Evolutionary conservation across 2,329 filamentous ascomycete genomes (phyloP), one percentile per base, ranked within the genome.

Genomic region (Alternaria triticina): DNA sequence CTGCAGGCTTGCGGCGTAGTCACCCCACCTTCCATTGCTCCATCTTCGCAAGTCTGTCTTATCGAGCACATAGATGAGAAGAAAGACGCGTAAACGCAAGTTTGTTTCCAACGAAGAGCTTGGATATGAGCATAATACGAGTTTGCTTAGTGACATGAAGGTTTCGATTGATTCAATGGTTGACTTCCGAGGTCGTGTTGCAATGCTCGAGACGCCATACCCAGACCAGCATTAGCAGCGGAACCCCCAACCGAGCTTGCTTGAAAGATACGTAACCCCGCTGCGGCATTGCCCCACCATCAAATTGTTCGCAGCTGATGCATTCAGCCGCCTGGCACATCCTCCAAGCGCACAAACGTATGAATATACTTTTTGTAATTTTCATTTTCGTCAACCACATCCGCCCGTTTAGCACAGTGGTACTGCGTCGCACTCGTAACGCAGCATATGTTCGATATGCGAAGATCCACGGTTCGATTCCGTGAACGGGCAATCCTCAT

Each of bases 391-490:
- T 17, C 28, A 52, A 36, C 49, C 13, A 28, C 27, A 36, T 17
- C 30, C 49, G 61, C 61, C 61, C 61, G 51, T 20, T 64, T 64
- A 59, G 61, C 61, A 60, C 59, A 64, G 61, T 60, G 61, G 61
- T 64, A 64, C 61, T 60, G 61, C 61, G 61, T 64, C 61, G 61
- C 61, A 64, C 61, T 64, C 61, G 61, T 64, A 64, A 20, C 54
- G 54, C 54, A 56, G 27, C 49, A 52, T 50, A 44, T 44, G 54
- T 27, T 28, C 28, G 59, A 61, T 51, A 61, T 61, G 59, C 59
- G 59, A 61, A 61, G 59, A 61, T 46, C 59, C 36, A 25, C 59
- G 59, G 59, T 61, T 61, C 59, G 59, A 61, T 61, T 61, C 59
- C 59, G 59, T 25, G 36, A 61, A 20, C 40, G 59, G 59, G 59